Evolutionary conservation across 2,329 filamentous ascomycete genomes (phyloP), one percentile per base, ranked within the genome.

Genomic region (Colletotrichum abscissum): DNA sequence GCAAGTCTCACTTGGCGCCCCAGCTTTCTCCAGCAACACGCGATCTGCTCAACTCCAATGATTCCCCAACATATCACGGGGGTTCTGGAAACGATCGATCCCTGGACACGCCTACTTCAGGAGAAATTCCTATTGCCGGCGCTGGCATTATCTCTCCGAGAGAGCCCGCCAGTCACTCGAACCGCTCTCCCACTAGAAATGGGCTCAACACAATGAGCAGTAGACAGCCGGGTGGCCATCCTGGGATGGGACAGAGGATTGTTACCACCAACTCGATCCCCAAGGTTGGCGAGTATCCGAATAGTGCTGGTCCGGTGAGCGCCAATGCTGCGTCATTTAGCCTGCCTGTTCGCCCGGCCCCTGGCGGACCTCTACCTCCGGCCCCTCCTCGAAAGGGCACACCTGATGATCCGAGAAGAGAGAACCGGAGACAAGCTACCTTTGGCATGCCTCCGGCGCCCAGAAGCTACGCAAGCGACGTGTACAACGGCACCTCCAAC

Each of bases 1-100:
- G 97, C 81, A 98, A 97, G 83, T 98, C 95, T 33, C 96, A 98
- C 81, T 89, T 98, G 49, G 94, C 92, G 19, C 95, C 95, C 42
- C 92, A 94, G 78, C 87, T 94, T 55, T 94, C 93, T 12, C 94
- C 95, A 1, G 90, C 93, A 9, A 94, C 94, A 1, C 92, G 94
- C 79, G 93, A 94, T 12, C 88, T 96, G 42, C 88, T 95, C 60
- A 91, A 92, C 72, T 89, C 89, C 30, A 87, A 84, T 77, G 90
- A 92, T 77, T 92, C 90, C 12, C 89, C 91, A 7, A 90, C 85
- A 73, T 81, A 79, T 80, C 76, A 80, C 76, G 69, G 80, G 76
- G 78, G 84, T 76, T 73, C 82, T 78, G 84, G 86, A 62, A 84
- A 84, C 59, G 86, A 86, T 67, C 83, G 85, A 69, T 84, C 86